Conservation (phyloP, 768 basidiomycete species). For the Tulasnella sp. region DNA sequence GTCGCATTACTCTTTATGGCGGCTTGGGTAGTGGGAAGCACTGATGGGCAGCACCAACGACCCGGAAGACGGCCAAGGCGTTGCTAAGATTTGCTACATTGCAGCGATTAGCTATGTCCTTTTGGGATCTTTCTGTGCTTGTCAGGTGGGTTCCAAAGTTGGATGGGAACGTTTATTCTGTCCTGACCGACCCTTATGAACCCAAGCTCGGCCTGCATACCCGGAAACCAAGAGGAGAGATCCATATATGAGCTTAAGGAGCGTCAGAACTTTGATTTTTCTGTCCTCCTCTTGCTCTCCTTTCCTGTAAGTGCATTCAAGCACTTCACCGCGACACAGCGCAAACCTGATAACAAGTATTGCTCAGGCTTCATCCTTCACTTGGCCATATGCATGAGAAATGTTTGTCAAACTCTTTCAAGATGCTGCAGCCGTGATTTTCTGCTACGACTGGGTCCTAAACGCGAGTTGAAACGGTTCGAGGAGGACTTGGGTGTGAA, state of each 20-base stretch:
- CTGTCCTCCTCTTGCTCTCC: neutral
- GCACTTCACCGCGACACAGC: neutral
- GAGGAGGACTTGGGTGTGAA: too few species aligned
- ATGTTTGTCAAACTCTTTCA: too few species aligned
- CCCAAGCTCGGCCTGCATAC: neutral
- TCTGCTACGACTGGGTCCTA: too few species aligned
- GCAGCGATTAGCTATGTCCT: conserved; percentile 29
- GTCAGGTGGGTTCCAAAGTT: conserved; percentile 23
- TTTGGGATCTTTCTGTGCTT: conserved; percentile 28
- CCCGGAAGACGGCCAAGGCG: conserved; percentile 26
- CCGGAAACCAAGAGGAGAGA: conserved; percentile 9
- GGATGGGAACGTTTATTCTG: neutral
- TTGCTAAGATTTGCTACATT: conserved; percentile 28
- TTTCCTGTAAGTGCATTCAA: neutral
- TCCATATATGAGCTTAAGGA: neutral
- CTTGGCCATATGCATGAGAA: too few species aligned
- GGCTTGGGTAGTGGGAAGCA: conserved; percentile 24
- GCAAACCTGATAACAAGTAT: neutral
- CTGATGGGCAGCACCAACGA: conserved; percentile 28
- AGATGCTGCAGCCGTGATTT: too few species aligned
- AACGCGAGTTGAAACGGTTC: too few species aligned
- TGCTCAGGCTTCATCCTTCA: too few species aligned
- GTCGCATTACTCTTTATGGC: neutral
- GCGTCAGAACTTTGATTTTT: neutral
- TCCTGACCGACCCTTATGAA: neutral